phyloP scores from a whole-genome alignment of 2,329 filamentous ascomycete species.

The Fusarium scirpi region DNA sequence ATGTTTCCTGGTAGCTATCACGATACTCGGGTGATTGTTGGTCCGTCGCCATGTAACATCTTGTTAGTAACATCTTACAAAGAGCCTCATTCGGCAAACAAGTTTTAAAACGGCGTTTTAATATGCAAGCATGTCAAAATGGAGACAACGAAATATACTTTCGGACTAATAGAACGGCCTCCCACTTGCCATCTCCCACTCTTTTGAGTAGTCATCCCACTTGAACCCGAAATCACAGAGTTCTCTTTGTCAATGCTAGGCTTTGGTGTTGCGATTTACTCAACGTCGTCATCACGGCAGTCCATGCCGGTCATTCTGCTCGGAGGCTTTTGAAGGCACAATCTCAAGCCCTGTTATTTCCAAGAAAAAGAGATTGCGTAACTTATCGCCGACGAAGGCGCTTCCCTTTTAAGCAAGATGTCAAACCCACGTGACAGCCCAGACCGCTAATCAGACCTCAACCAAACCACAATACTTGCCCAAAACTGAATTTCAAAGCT shows the following conservation, averaged over 20 bases:
- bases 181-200: background rate
- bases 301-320: background rate
- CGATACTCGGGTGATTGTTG: background rate
- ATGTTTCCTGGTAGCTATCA: background rate
- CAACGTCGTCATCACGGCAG: background rate
- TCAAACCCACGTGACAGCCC: background rate
- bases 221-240: background rate
- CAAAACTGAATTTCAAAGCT: background rate
- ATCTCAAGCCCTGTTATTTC: background rate
- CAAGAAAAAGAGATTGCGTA: background rate
- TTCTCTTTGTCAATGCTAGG: background rate
- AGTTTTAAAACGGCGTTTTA: background rate
- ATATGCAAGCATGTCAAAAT: background rate
- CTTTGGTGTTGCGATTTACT: background rate
- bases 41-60: background rate
- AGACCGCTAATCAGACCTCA: background rate
- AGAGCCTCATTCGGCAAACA: background rate
- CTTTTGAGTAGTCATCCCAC: background rate
- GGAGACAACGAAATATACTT: background rate
- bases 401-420: background rate
- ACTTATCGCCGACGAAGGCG: background rate
- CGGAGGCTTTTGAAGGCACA: background rate
- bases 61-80: constrained; percentile 1
- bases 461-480: background rate
- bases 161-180: background rate